Base-by-base conservation (phyloP, 148 eudicot species). In the Tetragonia tetragonoides region DNA sequence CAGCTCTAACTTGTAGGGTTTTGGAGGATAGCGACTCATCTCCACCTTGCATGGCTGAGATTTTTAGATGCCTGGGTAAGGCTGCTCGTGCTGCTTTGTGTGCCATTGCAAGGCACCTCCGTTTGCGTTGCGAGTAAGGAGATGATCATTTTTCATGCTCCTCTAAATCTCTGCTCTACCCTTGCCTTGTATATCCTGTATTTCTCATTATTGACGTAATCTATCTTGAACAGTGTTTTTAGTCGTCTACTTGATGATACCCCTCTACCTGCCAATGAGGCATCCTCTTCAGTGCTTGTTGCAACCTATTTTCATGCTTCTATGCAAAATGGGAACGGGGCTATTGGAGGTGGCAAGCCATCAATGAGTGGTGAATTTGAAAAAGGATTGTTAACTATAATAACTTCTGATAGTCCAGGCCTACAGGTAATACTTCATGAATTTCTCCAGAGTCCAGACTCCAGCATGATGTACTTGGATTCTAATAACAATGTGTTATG, bases 31-130 rank as follows among this genome's bases (percentile, higher is more conserved):
- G 83, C 79, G 94, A 93, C 82, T 85, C 93, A 73, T 89, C 94
- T 77, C 97, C 98, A 49, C 97, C 98, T 66, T 91, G 97, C 85
- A 87, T 91, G 97, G 85, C 90, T 74, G 97, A 93, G 78, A 83
- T 83, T 61, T 93, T 91, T 81, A 84, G 91, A 84, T 91, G 98
- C 84, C 85, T 93, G 90, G 98, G 97, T 51, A 93, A 84, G 83
- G 87, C 94, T 21, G 94, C 94, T 82, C 97, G 94, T 80, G 88
- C 88, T 83, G 90, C 88, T 82, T 81, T 93, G 66, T 83, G 87
- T 84, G 97, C 90, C 66, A 89, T 93, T 83, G 97, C 94, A 44
- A 90, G 94, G 75, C 92, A 89, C 81, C 97, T 93, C 73, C 94
- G 97, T 69, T 77, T 93, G 84, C 88, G 98, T 75, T 85, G 87